Base-by-base conservation (phyloP, 2,329 filamentous ascomycete genomes). In the Myriangium duriaei region DNA sequence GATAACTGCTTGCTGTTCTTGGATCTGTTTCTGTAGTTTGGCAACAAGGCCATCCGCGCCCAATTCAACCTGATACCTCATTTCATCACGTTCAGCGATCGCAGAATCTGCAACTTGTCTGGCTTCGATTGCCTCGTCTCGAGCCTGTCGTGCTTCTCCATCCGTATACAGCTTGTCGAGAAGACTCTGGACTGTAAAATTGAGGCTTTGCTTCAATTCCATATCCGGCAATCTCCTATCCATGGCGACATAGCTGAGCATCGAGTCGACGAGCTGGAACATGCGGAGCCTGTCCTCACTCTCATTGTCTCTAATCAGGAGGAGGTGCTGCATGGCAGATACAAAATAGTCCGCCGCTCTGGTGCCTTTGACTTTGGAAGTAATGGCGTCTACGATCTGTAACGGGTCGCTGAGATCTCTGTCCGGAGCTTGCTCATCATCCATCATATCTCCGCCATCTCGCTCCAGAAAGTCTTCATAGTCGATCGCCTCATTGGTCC, bases 211-310 rank as follows among this genome's bases (percentile, higher is more conserved):
- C 65, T 95, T 95, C 42, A 98, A 73, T 58, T 98, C 91, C 77
- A 96, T 88, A 60, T 98, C 88, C 28, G 91, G 91, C 47, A 96
- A 62, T 46, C 91, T 74, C 54, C 91, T 76, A 60, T 98, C 91
- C 88, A 98, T 98, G 51, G 88, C 88, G 45, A 98, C 88, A 60
- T 96, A 96, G 60, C 86, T 94, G 47, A 98, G 76, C 86, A 96
- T 96, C n/a, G 84, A 80, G 61, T 98, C 91, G 17, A 96, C 87
- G 17, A 98, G 74, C 65, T 96, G 91, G 63, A 96, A 98, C 80
- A 95, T 91, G 34, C 85, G 79, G 44, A 95, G 63, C 11, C 86
- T 77, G 60, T 98, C 91, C 55, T 96, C 91, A 34, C 81, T 81
- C 50, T 92, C 85, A 47, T 86, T 91, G 53, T 94, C 82, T 41